Evolutionary conservation across 2,329 filamentous ascomycete species (phyloP).

Genomic region (Diplodia mutila): DNA sequence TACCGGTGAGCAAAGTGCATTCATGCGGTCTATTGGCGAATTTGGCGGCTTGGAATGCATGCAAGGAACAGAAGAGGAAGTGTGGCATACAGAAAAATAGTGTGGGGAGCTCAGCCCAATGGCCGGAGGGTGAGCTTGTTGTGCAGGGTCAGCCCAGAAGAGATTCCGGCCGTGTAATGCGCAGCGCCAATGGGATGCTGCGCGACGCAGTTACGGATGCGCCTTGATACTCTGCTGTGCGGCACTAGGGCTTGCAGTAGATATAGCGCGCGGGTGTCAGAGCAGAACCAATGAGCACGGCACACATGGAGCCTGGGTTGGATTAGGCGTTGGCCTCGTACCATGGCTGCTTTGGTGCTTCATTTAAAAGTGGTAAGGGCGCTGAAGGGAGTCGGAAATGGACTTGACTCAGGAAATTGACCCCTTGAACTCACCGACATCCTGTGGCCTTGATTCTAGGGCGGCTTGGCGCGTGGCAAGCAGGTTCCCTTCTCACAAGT

Average conservation of each 20-base stretch:
- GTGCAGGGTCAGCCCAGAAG: background rate
- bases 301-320: background rate
- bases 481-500: background rate
- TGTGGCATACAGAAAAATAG: background rate
- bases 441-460: background rate
- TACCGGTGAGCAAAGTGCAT: background rate
- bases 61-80: background rate
- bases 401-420: background rate
- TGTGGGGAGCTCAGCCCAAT: background rate
- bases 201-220: background rate
- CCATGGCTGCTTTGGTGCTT: background rate
- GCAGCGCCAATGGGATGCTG: conserved; percentile 2
- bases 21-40: background rate
- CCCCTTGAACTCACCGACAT: background rate
- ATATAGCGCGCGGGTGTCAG: background rate
- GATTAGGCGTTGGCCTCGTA: background rate
- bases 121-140: background rate
- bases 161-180: background rate
- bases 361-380: background rate
- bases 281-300: background rate
- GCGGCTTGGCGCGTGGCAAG: background rate
- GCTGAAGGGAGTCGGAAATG: background rate
- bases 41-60: background rate
- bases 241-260: conserved; percentile 6
- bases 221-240: conserved; percentile 1